Evolutionary conservation across 495 filamentous ascomycete species (phyloP).

Genomic region (Penicillium goetzii): DNA sequence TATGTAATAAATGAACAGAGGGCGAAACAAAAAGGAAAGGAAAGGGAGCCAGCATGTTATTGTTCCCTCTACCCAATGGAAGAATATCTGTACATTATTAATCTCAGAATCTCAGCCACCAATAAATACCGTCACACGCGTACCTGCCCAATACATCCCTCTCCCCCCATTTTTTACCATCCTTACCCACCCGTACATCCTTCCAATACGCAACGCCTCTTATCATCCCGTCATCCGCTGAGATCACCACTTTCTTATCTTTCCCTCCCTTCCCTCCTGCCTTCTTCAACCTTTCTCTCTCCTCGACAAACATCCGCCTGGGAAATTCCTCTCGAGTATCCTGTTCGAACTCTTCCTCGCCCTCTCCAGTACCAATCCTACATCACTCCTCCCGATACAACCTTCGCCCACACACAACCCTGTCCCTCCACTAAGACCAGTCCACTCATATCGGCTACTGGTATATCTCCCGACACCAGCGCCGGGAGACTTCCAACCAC

Average conservation of each 20-base stretch:
- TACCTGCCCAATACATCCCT: conserved; percentile 37
- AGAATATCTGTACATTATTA: background rate
- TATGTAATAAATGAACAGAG: too few species aligned
- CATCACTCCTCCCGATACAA: background rate
- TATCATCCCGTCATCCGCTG: conserved; percentile 26
- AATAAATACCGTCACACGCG: conserved; percentile 30
- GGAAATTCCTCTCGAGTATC: conserved; percentile 3
- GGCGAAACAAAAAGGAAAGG: too few species aligned
- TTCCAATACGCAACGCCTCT: conserved; percentile 10
- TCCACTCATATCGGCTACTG: conserved; percentile 15
- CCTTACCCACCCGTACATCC: too few species aligned
- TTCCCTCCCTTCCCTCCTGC: conserved; percentile 9
- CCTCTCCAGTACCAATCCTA: background rate
- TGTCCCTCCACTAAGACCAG: conserved; percentile 14
- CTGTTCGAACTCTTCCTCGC: conserved; percentile 14
- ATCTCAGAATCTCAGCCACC: conserved; percentile 6
- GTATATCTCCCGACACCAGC: conserved; percentile 15
- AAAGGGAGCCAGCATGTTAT: conserved; percentile 9
- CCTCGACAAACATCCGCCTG: background rate
- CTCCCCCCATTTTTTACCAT: background rate
- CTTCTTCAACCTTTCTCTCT: conserved; percentile 2
- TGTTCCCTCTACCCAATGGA: conserved; percentile 1
- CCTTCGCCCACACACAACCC: background rate
- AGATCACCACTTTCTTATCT: conserved; percentile 35
- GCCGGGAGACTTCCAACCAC: conserved; percentile 20